These are phyloP conservation scores for Globisporangium emineosum DNA, from an alignment of 352 stramenopile genomes.

Conservation along the genomic window DNA sequence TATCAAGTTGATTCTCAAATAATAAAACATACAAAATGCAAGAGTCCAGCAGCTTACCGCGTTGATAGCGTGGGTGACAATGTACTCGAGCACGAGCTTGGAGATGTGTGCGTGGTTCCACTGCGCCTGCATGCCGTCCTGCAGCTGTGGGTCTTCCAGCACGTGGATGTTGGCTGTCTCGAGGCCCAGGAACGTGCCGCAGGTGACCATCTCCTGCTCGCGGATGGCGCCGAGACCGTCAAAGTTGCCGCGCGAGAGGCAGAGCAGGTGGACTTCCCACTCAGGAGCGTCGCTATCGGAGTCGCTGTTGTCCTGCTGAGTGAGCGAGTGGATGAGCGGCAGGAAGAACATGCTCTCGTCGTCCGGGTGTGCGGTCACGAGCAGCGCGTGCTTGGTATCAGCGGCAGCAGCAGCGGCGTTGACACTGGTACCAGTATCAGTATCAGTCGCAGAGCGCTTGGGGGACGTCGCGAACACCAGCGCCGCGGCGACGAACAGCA, in stretches of 20 bases:
- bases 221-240: slow-evolving; percentile 86
- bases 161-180: slow-evolving; percentile 46
- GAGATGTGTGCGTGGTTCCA: slow-evolving; percentile 76
- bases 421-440: not conserved
- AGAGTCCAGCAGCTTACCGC: slow-evolving; percentile 33
- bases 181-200: slow-evolving; percentile 54
- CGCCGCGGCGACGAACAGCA: slow-evolving; percentile 52
- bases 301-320: not conserved
- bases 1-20: not conserved
- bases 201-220: slow-evolving; percentile 76
- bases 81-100: slow-evolving; percentile 45
- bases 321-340: slow-evolving; percentile 74
- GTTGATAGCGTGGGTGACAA: slow-evolving; percentile 57
- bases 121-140: slow-evolving; percentile 80
- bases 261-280: slow-evolving; percentile 86
- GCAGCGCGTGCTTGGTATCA: slow-evolving; percentile 45
- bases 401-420: not conserved
- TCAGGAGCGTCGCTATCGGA: slow-evolving; percentile 6
- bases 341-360: slow-evolving; percentile 98
- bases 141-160: slow-evolving; percentile 75
- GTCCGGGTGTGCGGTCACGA: slow-evolving; percentile 95
- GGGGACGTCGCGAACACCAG: slow-evolving; percentile 29
- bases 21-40: not conserved
- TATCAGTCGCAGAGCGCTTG: not conserved
- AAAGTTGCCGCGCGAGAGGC: slow-evolving; percentile 90